phyloP scores from a whole-genome alignment of 768 basidiomycete species.

The Pleurotus tuber-regium region DNA sequence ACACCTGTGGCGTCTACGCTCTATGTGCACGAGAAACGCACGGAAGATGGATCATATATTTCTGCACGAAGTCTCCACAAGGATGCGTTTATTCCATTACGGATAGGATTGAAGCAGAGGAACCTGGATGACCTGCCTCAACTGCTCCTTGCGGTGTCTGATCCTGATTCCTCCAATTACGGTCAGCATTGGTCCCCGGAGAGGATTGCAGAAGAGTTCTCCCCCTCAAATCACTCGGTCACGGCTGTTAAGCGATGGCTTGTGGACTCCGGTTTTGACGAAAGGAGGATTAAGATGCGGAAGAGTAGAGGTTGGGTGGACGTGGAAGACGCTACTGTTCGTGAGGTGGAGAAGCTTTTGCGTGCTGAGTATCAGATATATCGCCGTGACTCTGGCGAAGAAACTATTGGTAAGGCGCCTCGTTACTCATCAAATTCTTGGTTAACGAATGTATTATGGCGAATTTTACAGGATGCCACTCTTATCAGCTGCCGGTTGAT shows the following conservation, averaged over 20 bases:
- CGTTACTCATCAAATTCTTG: neutral
- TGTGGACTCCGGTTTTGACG: constrained; percentile 20
- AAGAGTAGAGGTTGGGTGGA: constrained; percentile 29
- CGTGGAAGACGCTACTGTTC: constrained; percentile 22
- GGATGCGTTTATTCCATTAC: constrained; percentile 25
- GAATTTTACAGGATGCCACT: constrained; percentile 22
- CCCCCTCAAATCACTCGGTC: constrained; percentile 23
- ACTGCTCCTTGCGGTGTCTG: constrained; percentile 29
- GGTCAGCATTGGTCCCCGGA: constrained; percentile 32
- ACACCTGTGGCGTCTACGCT: neutral
- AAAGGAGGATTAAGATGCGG: constrained; percentile 21
- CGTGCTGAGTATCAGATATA: constrained; percentile 31
- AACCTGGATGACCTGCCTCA: constrained; percentile 28
- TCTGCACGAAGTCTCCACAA: constrained; percentile 19
- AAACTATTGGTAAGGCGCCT: constrained; percentile 26
- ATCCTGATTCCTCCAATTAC: constrained; percentile 33
- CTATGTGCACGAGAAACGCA: constrained; percentile 26
- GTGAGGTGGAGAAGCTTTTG: constrained; percentile 30
- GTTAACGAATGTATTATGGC: neutral
- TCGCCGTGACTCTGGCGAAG: constrained; percentile 24
- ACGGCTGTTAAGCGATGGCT: constrained; percentile 31
- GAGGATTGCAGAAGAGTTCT: constrained; percentile 27
- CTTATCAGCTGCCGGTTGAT: constrained; percentile 29
- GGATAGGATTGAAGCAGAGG: constrained; percentile 32
- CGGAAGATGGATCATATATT: constrained; percentile 13